A percentile compares a stretch with the other conserved stretches of the same genome.
Conservation (phyloP, 495 filamentous ascomycete species). For the Neurospora sp. region DNA sequence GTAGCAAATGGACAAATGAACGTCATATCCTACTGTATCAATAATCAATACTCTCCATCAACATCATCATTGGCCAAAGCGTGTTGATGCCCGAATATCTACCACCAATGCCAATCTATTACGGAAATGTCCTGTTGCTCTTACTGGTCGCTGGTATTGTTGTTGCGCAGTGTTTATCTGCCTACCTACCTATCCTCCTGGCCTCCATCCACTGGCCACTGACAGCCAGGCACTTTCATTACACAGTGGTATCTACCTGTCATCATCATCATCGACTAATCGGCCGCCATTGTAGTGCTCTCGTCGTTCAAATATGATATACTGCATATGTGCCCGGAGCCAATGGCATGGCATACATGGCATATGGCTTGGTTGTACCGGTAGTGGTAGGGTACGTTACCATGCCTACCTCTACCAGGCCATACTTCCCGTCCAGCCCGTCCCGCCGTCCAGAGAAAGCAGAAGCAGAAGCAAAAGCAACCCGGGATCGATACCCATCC, state of each 20-base stretch:
- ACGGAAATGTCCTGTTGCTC: not conserved
- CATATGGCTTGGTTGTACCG: no score
- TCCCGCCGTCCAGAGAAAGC: not conserved
- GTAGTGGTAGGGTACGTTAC: not conserved
- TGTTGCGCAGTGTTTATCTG: not conserved
- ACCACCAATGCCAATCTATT: not conserved
- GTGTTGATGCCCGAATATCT: not conserved
- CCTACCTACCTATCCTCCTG: not conserved
- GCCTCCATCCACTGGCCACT: not conserved
- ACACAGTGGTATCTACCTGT: not conserved
- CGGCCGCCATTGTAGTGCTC: not conserved
- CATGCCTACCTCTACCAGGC: not conserved
- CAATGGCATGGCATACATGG: not conserved
- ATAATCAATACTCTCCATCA: not conserved
- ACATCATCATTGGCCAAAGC: not conserved
- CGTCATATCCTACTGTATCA: not conserved
- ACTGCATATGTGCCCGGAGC: not conserved
- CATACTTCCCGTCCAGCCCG: not conserved
- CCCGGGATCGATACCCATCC: not conserved
- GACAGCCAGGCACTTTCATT: not conserved
- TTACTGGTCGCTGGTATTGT: not conserved
- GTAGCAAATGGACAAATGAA: no score
- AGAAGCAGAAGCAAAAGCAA: not conserved
- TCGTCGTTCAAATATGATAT: not conserved
- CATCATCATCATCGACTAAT: not conserved